Evolutionary conservation across 2,329 filamentous ascomycete genomes (phyloP).

Genomic region (Cryphonectria radicalis): DNA sequence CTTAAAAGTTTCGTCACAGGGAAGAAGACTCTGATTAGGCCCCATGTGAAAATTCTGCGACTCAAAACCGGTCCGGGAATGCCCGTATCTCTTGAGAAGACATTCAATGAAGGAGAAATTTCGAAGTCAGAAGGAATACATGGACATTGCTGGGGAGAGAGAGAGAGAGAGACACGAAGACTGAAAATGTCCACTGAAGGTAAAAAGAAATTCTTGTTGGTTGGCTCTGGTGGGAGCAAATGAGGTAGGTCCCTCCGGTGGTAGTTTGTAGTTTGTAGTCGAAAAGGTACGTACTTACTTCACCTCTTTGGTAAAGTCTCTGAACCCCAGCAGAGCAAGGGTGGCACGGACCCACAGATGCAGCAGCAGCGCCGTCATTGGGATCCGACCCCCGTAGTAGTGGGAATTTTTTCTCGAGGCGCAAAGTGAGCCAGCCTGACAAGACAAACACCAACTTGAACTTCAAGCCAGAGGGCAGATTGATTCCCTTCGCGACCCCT

Average conservation of each 20-base stretch:
- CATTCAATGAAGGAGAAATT: not conserved
- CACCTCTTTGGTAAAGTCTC: not conserved
- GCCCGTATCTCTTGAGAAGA: not conserved
- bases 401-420: conserved; percentile 30
- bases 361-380: conserved; percentile 28
- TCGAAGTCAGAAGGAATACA: not conserved
- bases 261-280: not conserved
- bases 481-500: conserved; percentile 4
- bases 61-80: not conserved
- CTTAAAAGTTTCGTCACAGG: not conserved
- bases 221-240: not conserved
- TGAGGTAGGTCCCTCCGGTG: not conserved
- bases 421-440: conserved; percentile 8
- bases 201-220: not conserved
- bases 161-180: not conserved
- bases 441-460: conserved; percentile 15
- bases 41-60: conserved; percentile 19
- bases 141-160: not conserved
- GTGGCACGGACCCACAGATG: conserved; percentile 25
- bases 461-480: conserved; percentile 15
- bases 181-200: not conserved
- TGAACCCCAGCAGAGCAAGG: conserved; percentile 6
- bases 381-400: not conserved
- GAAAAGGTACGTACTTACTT: conserved; percentile 22
- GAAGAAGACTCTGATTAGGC: not conserved